Base-by-base conservation (phyloP, 78 protist genomes). In the Dictyostelium firmibasis region DNA sequence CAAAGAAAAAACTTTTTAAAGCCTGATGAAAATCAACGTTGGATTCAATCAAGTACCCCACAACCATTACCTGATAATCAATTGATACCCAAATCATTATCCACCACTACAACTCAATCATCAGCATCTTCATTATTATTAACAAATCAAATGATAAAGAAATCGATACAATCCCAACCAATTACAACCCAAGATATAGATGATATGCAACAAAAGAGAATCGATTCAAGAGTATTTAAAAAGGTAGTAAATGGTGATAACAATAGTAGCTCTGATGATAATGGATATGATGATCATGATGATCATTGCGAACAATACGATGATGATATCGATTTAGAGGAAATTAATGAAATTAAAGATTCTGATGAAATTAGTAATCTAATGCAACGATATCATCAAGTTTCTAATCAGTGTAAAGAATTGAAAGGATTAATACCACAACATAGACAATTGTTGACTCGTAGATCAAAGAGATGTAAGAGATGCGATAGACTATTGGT, bases 401-500 rank as follows among this genome's bases (percentile, higher is more conserved):
- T 86, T 27, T 10, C 67, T 14, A 69, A n/a, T 41, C 83, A 76
- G 38, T 8, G 64, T 7, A 3, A 18, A 53, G 9, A 25, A 1
- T 25, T 86, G 10, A 27, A 31, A 13, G 8, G 36, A 31, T 38
- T 86, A 31, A 25, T 43, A 76, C 93, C 93, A 47, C 93, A 88
- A 44, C 85, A 79, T 47, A 76, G 47, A 43, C 78, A 36, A 25
- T 33, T 88, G 3, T 6, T 88, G 16, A 78, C 86, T 5, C 41
- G 86, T 43, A 60, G 93, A 41, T 88, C 93, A 23, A 88, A 88
- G 67, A 64, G 93, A 53, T 88, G 93, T 44, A 60, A 67, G 7
- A 23, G 93, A 41, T 88, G 93, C 44, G 93, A 88, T 67, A 77
- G 75, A 31, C 47, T 88, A n/a, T 38, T 88, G 4, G 81, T 62